A percentile compares a stretch with the other conserved stretches of the same genome.
Evolutionary conservation across 1,284 basidiomycete genomes (phyloP).

Genomic region (Fomitopsis schrenkii): DNA sequence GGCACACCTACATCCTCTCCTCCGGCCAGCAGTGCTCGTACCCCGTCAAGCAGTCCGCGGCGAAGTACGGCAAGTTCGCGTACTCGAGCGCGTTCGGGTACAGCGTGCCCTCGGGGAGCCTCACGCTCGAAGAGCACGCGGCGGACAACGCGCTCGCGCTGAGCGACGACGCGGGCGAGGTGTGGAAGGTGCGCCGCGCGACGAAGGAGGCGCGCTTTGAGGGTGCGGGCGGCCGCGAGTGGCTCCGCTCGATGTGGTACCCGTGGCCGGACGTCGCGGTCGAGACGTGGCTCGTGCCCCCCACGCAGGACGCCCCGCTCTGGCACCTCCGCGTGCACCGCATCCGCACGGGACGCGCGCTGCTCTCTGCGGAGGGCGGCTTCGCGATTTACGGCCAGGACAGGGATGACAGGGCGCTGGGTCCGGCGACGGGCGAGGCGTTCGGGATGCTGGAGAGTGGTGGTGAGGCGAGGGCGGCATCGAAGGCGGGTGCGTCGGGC

Average conservation of each 20-base stretch:
- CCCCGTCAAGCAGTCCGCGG: conserved; percentile 71
- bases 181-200: conserved; percentile 64
- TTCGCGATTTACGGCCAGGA: conserved; percentile 73
- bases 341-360: conserved; percentile 44
- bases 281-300: conserved; percentile 74
- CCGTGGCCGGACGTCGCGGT: conserved; percentile 71
- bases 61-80: conserved; percentile 76
- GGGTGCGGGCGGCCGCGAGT: conserved; percentile 30
- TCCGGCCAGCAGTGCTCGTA: conserved; percentile 79
- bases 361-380: conserved; percentile 64
- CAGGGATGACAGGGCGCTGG: conserved; percentile 56
- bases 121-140: conserved; percentile 68
- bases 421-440: conserved; percentile 35
- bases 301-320: conserved; percentile 46
- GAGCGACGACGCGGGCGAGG: conserved; percentile 63
- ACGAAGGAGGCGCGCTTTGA: conserved; percentile 64
- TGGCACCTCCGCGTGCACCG: conserved; percentile 73
- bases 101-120: conserved; percentile 64
- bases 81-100: conserved; percentile 77
- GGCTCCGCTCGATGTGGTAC: conserved; percentile 68
- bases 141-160: conserved; percentile 69
- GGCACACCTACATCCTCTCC: conserved; percentile 69
- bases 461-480: conserved; percentile 48
- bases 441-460: conserved; percentile 45
- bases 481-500: conserved; percentile 59